phyloP scores from a whole-genome alignment of 768 basidiomycete species.

The Flagelloscypha sp. region DNA sequence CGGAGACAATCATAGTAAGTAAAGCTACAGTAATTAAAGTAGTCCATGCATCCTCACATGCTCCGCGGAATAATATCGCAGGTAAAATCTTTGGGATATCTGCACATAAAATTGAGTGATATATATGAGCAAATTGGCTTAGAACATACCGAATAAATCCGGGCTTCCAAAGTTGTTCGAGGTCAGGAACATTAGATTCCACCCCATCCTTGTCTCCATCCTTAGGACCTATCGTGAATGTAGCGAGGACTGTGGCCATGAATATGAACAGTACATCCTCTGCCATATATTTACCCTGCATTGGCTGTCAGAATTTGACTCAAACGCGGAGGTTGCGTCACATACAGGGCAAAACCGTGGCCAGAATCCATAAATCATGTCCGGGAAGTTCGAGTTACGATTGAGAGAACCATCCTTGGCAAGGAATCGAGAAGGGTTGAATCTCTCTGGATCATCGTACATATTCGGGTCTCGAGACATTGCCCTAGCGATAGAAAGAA shows the following conservation, averaged over 20 bases:
- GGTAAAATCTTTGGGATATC: too few relatives aligned
- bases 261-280: conserved; percentile 3
- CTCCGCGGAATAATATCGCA: too few relatives aligned
- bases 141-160: too few relatives aligned
- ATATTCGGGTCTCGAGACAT: conserved; percentile 21
- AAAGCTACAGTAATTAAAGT: too few relatives aligned
- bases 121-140: too few relatives aligned
- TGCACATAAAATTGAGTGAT: too few relatives aligned
- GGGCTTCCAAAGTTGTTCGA: too few relatives aligned
- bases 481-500: too few relatives aligned
- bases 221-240: conserved; percentile 1
- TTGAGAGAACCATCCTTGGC: conserved; percentile 7
- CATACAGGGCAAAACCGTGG: background rate
- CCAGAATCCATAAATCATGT: conserved; percentile 3
- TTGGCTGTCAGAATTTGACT: too few relatives aligned
- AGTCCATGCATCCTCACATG: too few relatives aligned
- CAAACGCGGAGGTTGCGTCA: background rate
- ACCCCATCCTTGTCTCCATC: conserved; percentile 2
- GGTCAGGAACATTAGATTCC: conserved; percentile 4
- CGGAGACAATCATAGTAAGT: too few relatives aligned
- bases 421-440: conserved; percentile 21
- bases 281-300: conserved; percentile 4
- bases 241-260: conserved; percentile 3
- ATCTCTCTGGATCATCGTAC: conserved; percentile 20
- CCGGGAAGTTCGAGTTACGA: background rate